phyloP scores from a whole-genome alignment of 257 asterid species.

The Coffea eugenioides region DNA sequence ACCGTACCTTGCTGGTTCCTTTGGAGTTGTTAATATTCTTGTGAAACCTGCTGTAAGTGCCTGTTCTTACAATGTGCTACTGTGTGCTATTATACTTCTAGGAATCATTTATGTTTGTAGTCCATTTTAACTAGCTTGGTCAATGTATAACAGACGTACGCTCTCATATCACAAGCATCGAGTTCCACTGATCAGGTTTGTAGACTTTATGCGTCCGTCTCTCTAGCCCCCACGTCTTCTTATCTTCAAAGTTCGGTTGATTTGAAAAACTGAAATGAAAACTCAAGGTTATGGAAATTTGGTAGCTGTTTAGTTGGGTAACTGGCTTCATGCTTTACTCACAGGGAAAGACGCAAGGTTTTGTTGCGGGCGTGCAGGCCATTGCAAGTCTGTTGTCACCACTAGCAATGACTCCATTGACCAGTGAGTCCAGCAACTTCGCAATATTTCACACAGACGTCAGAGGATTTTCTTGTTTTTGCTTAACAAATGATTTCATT shows the following conservation, averaged over 20 bases:
- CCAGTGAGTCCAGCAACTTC: constrained; percentile 49
- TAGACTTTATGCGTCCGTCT: neutral
- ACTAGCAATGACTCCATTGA: constrained; percentile 83
- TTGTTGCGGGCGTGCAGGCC: constrained; percentile 78
- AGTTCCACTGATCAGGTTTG: constrained; percentile 76
- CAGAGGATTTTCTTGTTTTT: neutral
- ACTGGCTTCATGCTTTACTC: neutral
- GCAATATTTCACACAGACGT: too few relatives aligned
- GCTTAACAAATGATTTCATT: constrained; percentile 17
- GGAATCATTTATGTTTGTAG: neutral
- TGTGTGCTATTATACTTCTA: neutral
- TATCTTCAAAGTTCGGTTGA: neutral
- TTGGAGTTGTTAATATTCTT: constrained; percentile 82
- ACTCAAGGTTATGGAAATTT: neutral
- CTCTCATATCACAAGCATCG: constrained; percentile 77
- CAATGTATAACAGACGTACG: constrained; percentile 57
- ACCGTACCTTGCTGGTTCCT: constrained; percentile 76
- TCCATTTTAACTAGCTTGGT: constrained; percentile 15
- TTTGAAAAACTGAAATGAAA: neutral
- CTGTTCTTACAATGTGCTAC: neutral
- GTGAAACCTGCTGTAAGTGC: constrained; percentile 86
- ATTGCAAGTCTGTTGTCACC: constrained; percentile 82
- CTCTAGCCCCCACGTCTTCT: neutral
- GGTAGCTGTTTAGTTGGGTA: neutral
- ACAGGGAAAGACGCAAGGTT: constrained; percentile 95